phyloP scores from a whole-genome alignment of 768 basidiomycete genomes.

The Calocybe indica region DNA sequence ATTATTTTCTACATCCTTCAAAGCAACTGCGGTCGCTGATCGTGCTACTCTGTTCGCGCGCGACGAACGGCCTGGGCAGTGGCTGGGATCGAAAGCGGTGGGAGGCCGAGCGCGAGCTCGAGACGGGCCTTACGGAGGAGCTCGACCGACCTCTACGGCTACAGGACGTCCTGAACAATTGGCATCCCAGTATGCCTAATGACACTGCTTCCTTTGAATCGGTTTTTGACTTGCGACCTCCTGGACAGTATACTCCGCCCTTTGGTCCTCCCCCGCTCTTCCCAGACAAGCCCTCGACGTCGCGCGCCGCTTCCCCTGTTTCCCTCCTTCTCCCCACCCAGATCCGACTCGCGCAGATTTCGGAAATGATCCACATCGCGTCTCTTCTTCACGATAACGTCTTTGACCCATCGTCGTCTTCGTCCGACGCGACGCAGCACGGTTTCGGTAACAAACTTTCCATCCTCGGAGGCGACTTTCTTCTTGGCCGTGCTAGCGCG shows the following conservation, averaged over 20 bases:
- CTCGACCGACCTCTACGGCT: conserved; percentile 77
- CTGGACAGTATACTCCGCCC: conserved; percentile 27
- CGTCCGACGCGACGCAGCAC: conserved; percentile 55
- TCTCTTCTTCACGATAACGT: conserved; percentile 92
- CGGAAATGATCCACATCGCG: conserved; percentile 98
- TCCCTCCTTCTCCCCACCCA: conserved; percentile 75
- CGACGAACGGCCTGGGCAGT: conserved; percentile 84
- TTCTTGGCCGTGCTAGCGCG: conserved; percentile 86
- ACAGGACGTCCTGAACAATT: conserved; percentile 83
- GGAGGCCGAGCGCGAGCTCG: conserved; percentile 53
- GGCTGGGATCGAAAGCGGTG: conserved; percentile 56
- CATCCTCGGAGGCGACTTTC: conserved; percentile 92
- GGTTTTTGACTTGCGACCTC: conserved; percentile 45
- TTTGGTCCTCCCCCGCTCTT: conserved; percentile 14
- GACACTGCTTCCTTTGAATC: conserved; percentile 61
- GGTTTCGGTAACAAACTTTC: conserved; percentile 89
- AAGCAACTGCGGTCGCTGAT: conserved; percentile 89
- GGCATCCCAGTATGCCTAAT: conserved; percentile 84
- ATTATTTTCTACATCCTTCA: conserved; percentile 86
- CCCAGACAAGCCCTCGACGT: neutral
- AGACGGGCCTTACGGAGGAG: conserved; percentile 45
- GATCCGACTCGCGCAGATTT: conserved; percentile 87
- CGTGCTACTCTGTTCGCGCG: conserved; percentile 84
- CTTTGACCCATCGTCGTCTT: conserved; percentile 60
- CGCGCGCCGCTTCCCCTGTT: conserved; percentile 13